A percentile compares a stretch with the other conserved stretches of the same genome.
Evolutionary conservation across 2,329 filamentous ascomycete species (phyloP).

Genomic region (Claviceps quebecensis): DNA sequence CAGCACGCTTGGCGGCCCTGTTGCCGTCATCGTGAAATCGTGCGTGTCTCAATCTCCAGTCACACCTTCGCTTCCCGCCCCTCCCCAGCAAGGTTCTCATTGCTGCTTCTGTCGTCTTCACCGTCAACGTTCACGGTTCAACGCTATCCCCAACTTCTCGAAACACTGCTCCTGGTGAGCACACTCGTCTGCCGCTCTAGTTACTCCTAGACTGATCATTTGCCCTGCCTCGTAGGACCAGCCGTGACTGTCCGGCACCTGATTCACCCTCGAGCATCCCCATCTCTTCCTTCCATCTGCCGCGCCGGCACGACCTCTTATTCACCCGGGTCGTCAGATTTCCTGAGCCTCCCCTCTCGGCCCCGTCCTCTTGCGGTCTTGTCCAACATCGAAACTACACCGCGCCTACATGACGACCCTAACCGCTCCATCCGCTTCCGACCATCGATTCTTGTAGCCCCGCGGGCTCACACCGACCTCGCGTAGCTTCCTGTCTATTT

Average conservation of each 20-base stretch:
- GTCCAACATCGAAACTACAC: slow-evolving; percentile 5
- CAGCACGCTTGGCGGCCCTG: neutral
- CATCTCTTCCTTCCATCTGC: neutral
- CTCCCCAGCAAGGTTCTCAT: neutral
- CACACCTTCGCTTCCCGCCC: neutral
- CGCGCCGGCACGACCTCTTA: slow-evolving; percentile 10
- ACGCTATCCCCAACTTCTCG: neutral
- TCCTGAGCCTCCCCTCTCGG: neutral
- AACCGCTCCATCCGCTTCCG: slow-evolving; percentile 19
- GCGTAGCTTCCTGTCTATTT: slow-evolving; percentile 19
- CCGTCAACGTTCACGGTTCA: too few relatives aligned
- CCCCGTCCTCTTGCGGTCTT: slow-evolving; percentile 6
- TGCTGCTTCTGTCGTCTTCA: too few relatives aligned
- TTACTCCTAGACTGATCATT: slow-evolving; percentile 6
- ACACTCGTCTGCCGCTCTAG: neutral
- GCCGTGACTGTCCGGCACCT: slow-evolving; percentile 7
- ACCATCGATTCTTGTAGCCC: slow-evolving; percentile 24
- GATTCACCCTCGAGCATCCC: slow-evolving; percentile 6
- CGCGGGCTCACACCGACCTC: slow-evolving; percentile 19
- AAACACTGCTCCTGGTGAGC: neutral
- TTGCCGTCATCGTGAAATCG: neutral
- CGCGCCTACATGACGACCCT: slow-evolving; percentile 26
- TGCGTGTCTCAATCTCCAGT: slow-evolving; percentile 7
- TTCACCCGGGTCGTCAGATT: neutral
- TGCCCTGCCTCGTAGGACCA: slow-evolving; percentile 9